A percentile compares a stretch with the other conserved stretches of the same genome.
Evolutionary conservation across 257 asterid species (phyloP).

Genomic region (Lithospermum erythrorhizon): DNA sequence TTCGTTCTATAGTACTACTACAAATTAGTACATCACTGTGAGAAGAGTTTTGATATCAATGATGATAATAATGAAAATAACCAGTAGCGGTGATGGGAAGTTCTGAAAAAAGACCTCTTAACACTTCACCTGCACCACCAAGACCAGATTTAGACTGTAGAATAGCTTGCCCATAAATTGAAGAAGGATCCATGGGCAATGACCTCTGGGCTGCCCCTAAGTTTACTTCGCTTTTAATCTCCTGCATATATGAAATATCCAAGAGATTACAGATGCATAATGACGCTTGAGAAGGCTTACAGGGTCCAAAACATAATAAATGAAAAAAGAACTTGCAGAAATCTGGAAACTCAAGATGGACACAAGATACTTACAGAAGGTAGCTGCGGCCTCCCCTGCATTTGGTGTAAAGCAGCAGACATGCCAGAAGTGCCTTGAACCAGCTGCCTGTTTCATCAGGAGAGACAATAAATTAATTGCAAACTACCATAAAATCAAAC

Average conservation of each 20-base stretch:
- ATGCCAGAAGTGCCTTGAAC: slow-evolving; percentile 84
- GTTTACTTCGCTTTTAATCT: slow-evolving; percentile 51
- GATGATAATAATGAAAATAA: not conserved
- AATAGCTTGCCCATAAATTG: slow-evolving; percentile 73
- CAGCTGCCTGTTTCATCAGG: slow-evolving; percentile 68
- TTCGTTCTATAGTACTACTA: too few relatives aligned
- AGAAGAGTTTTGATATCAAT: too few relatives aligned
- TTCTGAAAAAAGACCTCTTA: not conserved
- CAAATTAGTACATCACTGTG: too few relatives aligned
- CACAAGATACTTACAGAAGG: slow-evolving; percentile 38
- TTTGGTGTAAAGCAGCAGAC: slow-evolving; percentile 94
- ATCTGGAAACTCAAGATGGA: not conserved
- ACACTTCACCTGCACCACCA: slow-evolving; percentile 56
- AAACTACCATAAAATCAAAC: not conserved
- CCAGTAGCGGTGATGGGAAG: not conserved
- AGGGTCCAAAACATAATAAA: not conserved
- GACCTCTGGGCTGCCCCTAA: slow-evolving; percentile 53
- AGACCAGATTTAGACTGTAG: slow-evolving; percentile 80
- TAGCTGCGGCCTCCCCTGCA: slow-evolving; percentile 90
- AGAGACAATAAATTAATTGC: slow-evolving; percentile 4
- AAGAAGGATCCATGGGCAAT: slow-evolving; percentile 70
- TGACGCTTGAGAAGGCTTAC: not conserved
- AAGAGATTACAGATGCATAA: not conserved
- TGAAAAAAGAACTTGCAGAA: not conserved
- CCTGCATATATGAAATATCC: slow-evolving; percentile 27